A percentile compares a stretch with the other conserved stretches of the same genome.
phyloP scores from a whole-genome alignment of 805 yeast genomes.

The Suhomyces faveliae region DNA sequence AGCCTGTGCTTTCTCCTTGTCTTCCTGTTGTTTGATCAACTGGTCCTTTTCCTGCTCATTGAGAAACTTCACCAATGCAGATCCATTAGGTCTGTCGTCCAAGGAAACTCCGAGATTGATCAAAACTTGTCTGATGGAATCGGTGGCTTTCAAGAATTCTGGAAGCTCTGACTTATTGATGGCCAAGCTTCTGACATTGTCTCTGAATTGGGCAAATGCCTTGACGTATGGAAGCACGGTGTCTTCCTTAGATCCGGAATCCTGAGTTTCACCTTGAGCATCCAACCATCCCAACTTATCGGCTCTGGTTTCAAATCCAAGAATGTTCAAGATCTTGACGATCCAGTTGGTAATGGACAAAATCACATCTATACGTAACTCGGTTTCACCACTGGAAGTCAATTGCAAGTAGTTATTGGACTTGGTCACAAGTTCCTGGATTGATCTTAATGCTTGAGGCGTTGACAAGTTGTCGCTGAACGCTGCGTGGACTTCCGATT shows the following conservation, averaged over 20 bases:
- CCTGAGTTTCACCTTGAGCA: conserved; percentile 11
- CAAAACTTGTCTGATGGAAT: conserved; percentile 68
- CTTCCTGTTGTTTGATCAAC: conserved; percentile 57
- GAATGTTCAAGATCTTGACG: conserved; percentile 62
- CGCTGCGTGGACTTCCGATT: conserved; percentile 64
- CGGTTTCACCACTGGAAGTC: conserved; percentile 41
- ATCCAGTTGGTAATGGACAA: conserved; percentile 64
- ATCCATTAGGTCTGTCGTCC: conserved; percentile 81
- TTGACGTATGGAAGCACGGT: conserved; percentile 76
- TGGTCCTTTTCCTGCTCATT: conserved; percentile 67
- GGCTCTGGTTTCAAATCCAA: conserved; percentile 73
- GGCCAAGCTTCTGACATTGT: conserved; percentile 71
- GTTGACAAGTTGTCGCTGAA: conserved; percentile 88
- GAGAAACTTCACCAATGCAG: conserved; percentile 83
- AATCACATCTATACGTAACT: conserved; percentile 63
- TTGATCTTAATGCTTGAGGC: conserved; percentile 64
- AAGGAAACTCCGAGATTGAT: conserved; percentile 75
- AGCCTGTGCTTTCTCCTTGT: conserved; percentile 55
- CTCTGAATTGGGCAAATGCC: conserved; percentile 76
- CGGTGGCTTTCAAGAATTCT: conserved; percentile 66
- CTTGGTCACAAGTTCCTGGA: conserved; percentile 67
- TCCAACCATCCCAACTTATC: conserved; percentile 84
- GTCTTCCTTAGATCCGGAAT: conserved; percentile 51
- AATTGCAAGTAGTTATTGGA: conserved; percentile 67
- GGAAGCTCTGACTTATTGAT: conserved; percentile 54